Conservation (phyloP, 345 rosid genomes). For the Lepidium sativum region DNA sequence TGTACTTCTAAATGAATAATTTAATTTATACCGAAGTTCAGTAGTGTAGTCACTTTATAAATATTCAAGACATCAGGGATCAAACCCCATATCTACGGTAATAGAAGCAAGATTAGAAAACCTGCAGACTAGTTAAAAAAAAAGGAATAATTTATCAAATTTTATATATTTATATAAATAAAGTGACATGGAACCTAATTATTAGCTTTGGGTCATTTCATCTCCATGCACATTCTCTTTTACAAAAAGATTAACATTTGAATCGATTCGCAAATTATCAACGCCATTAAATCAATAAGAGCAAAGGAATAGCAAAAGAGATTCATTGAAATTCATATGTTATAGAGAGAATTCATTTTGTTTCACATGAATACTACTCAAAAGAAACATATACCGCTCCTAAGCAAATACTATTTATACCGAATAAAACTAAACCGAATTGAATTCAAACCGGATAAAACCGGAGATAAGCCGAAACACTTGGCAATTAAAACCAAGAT, state of each 20-base stretch:
- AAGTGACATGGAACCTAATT: conserved; percentile 22
- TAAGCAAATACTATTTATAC: conserved; percentile 20
- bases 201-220: conserved; percentile 30
- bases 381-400: conserved; percentile 28
- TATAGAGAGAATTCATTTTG: conserved; percentile 26
- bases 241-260: neutral
- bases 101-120: too few species aligned
- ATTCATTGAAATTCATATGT: conserved; percentile 15
- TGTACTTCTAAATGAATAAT: too few species aligned
- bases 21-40: too few species aligned
- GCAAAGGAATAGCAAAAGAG: neutral
- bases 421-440: conserved; percentile 15
- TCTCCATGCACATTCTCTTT: conserved; percentile 38
- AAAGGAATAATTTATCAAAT: conserved; percentile 11
- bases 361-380: conserved; percentile 26
- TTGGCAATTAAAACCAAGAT: conserved; percentile 25
- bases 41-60: too few species aligned
- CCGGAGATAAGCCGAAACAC: conserved; percentile 8
- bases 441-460: conserved; percentile 15
- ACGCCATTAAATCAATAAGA: conserved; percentile 4
- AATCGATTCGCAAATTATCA: conserved; percentile 27
- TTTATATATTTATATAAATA: neutral
- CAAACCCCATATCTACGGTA: too few species aligned
- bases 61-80: too few species aligned
- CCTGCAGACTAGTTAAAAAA: too few species aligned